Evolutionary conservation across 1,284 basidiomycete species (phyloP).

Genomic region (Irpex rosettiformis): DNA sequence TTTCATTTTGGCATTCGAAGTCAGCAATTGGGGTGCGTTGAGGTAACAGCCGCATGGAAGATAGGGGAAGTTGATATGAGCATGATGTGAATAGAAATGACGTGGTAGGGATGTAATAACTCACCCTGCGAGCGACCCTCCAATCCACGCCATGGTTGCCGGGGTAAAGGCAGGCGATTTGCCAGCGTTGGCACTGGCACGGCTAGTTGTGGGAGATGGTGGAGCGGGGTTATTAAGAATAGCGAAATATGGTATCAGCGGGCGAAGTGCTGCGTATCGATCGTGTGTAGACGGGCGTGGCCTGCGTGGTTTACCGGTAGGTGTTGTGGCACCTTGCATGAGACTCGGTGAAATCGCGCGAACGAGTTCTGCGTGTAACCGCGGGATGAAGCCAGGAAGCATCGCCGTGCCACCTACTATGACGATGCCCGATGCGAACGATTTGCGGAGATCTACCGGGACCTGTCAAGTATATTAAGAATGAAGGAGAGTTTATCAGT

Average conservation of each 20-base stretch:
- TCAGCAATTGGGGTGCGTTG: not conserved
- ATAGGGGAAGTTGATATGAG: not conserved
- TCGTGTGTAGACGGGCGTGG: conserved; percentile 53
- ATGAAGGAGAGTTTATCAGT: not conserved
- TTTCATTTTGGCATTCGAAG: not conserved
- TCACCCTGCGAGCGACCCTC: conserved; percentile 87
- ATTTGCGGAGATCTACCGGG: conserved; percentile 84
- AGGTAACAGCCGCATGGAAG: not conserved
- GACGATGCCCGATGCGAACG: conserved; percentile 78
- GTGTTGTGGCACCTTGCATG: conserved; percentile 22
- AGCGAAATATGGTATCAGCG: conserved; percentile 67
- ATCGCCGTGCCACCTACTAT: conserved; percentile 88
- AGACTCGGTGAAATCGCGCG: conserved; percentile 45
- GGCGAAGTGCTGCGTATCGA: conserved; percentile 69
- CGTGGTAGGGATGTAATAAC: conserved; percentile 24
- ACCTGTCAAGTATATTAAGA: conserved; percentile 45
- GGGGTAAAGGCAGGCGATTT: conserved; percentile 85
- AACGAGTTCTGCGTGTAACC: conserved; percentile 75
- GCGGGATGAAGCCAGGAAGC: conserved; percentile 88
- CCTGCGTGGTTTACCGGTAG: conserved; percentile 36
- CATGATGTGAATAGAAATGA: not conserved
- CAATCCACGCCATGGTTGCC: conserved; percentile 84
- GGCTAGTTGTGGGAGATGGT: conserved; percentile 31
- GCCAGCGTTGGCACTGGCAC: conserved; percentile 54
- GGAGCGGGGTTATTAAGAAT: conserved; percentile 82